Conservation (phyloP, 345 rosid species). For the Arabis alpina region DNA sequence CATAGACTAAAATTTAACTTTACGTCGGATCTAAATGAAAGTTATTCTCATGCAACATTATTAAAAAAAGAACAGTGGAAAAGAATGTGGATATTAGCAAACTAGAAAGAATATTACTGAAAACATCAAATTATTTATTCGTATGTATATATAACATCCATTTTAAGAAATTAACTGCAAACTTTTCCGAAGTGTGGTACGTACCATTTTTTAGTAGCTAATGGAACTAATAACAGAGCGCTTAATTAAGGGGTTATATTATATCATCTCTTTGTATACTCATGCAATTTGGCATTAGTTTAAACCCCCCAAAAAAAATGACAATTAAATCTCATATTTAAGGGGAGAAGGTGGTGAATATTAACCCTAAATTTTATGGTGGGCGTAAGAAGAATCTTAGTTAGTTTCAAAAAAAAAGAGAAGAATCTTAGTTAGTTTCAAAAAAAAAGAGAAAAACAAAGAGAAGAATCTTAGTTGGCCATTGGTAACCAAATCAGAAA, state of each 20-base stretch:
- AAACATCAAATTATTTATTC: background rate
- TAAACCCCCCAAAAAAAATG: no score
- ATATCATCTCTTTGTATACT: background rate
- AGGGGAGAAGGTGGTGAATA: no score
- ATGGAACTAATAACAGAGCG: background rate
- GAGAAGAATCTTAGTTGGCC: conserved; percentile 11
- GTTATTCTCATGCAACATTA: background rate
- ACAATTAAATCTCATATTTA: no score
- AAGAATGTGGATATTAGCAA: background rate
- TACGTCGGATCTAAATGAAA: no score
- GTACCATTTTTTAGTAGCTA: background rate
- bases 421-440: background rate
- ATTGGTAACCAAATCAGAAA: conserved; percentile 18
- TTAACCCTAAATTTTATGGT: no score
- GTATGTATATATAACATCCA: no score
- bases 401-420: no score
- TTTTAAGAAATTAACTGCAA: background rate
- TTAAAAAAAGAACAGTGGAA: background rate
- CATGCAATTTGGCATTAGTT: no score
- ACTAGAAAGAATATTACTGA: background rate
- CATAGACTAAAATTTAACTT: no score
- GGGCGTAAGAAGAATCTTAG: no score
- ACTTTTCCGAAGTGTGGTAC: background rate
- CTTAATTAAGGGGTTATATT: no score
- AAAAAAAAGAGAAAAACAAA: no score